A percentile compares a stretch with the other conserved stretches of the same genome.
Evolutionary conservation across 2,329 filamentous ascomycete genomes (phyloP).

Genomic region (Hirsutella rhossiliensis): DNA sequence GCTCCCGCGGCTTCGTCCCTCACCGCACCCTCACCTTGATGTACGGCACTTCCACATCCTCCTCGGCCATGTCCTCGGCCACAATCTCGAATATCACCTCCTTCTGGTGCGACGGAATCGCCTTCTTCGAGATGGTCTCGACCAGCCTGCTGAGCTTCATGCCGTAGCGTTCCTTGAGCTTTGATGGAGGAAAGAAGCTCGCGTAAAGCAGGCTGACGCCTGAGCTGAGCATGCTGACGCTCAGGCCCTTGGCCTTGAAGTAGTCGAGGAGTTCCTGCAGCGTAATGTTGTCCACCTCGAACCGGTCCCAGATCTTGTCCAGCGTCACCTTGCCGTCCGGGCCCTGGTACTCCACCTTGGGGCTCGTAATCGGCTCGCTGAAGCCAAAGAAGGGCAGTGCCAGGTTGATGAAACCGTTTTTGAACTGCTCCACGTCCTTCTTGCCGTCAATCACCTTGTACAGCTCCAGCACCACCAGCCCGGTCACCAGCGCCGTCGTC

Average conservation of each 20-base stretch:
- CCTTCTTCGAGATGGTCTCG: conserved; percentile 82
- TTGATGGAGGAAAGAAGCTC: conserved; percentile 70
- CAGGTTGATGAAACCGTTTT: conserved; percentile 96
- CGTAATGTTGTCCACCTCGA: conserved; percentile 79
- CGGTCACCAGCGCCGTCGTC: conserved; percentile 89
- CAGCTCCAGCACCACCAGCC: conserved; percentile 81
- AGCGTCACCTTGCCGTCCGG: conserved; percentile 68
- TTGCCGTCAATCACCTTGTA: conserved; percentile 97
- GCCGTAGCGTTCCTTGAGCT: conserved; percentile 68
- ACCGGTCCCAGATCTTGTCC: conserved; percentile 97
- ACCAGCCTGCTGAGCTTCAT: conserved; percentile 85
- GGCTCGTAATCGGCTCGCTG: conserved; percentile 88
- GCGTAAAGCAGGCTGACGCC: conserved; percentile 92
- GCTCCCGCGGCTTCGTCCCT: neutral
- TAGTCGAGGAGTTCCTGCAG: conserved; percentile 71
- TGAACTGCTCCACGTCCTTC: conserved; percentile 94
- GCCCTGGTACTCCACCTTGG: conserved; percentile 81
- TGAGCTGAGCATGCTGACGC: conserved; percentile 89
- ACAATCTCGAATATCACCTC: conserved; percentile 96
- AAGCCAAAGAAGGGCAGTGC: conserved; percentile 97
- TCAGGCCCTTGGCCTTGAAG: conserved; percentile 71
- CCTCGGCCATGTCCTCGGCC: conserved; percentile 73
- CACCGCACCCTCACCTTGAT: conserved; percentile 68
- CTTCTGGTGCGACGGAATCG: conserved; percentile 81
- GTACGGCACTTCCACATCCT: conserved; percentile 95